Conservation (phyloP, 2,329 filamentous ascomycete genomes). For the Aspergillus brasiliensis region DNA sequence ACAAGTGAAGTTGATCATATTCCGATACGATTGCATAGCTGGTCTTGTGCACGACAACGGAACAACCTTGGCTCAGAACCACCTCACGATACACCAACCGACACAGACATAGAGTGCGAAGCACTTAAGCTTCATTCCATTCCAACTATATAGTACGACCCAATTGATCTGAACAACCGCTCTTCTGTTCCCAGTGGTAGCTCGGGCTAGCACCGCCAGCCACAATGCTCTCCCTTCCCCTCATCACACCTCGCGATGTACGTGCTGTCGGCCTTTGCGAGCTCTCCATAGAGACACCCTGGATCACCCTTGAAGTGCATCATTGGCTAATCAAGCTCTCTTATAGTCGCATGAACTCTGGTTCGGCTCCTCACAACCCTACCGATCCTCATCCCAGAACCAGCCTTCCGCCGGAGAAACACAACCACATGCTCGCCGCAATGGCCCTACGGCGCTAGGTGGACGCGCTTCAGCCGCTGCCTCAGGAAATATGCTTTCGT, state of each 20-base stretch:
- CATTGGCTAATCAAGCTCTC: conserved; percentile 19
- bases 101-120: not conserved
- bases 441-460: conserved; percentile 13
- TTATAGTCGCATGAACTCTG: conserved; percentile 70
- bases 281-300: not conserved
- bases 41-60: not conserved
- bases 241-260: conserved; percentile 71
- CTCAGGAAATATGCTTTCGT: conserved; percentile 65
- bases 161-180: not conserved
- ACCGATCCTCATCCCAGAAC: conserved; percentile 37
- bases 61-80: not conserved
- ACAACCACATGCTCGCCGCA: conserved; percentile 13
- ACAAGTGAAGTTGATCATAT: not conserved
- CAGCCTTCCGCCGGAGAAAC: conserved; percentile 14
- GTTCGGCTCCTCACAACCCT: conserved; percentile 66
- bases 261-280: conserved; percentile 28
- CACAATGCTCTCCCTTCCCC: conserved; percentile 64
- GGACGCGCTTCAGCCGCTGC: conserved; percentile 51
- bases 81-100: not conserved
- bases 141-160: not conserved
- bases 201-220: not conserved
- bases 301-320: conserved; percentile 1
- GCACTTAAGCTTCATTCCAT: not conserved
- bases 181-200: no score
- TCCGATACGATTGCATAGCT: not conserved